Percentiles rank a stretch among this genome's conserved stretches.
These are phyloP conservation scores for Viola pubescens DNA, from an alignment of 441 rosid species.

Conservation along the genomic window DNA sequence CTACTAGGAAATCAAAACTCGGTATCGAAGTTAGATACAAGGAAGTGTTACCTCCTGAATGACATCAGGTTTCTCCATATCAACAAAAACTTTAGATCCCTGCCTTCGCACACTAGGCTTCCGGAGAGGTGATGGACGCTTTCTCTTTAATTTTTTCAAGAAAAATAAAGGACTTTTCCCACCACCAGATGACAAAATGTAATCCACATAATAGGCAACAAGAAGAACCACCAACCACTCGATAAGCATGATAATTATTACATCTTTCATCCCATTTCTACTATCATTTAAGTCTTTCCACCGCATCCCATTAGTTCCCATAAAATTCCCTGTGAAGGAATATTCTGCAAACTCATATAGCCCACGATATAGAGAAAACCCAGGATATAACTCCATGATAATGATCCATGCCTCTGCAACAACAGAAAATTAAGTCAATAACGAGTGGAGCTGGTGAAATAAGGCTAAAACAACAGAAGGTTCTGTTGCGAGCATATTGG, in stretches of 20 bases:
- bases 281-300: constrained; percentile 61
- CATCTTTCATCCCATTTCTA: constrained; percentile 64
- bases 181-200: constrained; percentile 46
- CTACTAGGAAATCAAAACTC: neutral
- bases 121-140: constrained; percentile 30
- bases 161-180: constrained; percentile 60
- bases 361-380: constrained; percentile 82
- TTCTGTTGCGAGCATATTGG: neutral
- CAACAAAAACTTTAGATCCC: constrained; percentile 60
- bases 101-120: constrained; percentile 48
- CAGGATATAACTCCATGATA: constrained; percentile 81
- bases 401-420: constrained; percentile 62
- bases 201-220: constrained; percentile 66
- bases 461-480: neutral
- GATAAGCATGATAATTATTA: constrained; percentile 54
- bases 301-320: constrained; percentile 68
- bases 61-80: constrained; percentile 81
- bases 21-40: neutral
- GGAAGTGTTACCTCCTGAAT: constrained; percentile 62
- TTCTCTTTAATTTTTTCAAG: constrained; percentile 36
- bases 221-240: constrained; percentile 70
- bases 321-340: constrained; percentile 42
- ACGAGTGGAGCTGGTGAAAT: constrained; percentile 5
- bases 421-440: constrained; percentile 6
- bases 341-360: constrained; percentile 77